Conservation (phyloP, 2,329 filamentous ascomycete species). For the Juglanconis oblonga region DNA sequence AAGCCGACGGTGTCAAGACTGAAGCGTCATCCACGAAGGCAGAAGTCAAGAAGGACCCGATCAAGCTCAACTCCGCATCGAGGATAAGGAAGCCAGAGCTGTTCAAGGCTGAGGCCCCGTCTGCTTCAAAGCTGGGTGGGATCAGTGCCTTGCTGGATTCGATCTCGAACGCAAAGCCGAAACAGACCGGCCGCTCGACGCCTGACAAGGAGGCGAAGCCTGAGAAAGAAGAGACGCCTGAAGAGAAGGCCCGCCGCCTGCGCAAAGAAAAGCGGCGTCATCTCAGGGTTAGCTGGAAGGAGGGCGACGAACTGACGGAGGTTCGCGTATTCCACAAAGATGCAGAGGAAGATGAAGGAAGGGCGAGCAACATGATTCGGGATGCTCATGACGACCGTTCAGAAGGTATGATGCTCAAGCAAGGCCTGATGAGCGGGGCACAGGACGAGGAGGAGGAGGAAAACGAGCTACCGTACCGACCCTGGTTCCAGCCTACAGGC, state of each 20-base stretch:
- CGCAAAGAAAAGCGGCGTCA: conserved; percentile 71
- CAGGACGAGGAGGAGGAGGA: conserved; percentile 49
- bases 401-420: conserved; percentile 67
- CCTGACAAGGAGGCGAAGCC: conserved; percentile 18
- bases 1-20: conserved; percentile 25
- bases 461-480: conserved; percentile 49
- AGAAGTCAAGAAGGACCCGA: conserved; percentile 30
- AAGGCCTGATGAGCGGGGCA: conserved; percentile 38
- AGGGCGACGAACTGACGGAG: conserved; percentile 63
- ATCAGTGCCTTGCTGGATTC: conserved; percentile 52
- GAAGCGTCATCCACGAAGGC: conserved; percentile 19
- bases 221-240: conserved; percentile 54
- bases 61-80: conserved; percentile 27
- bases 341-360: conserved; percentile 65
- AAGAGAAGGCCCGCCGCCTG: conserved; percentile 64
- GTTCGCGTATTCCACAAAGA: conserved; percentile 71
- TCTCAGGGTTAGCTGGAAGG: conserved; percentile 68
- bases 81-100: conserved; percentile 25
- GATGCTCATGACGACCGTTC: conserved; percentile 71
- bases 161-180: conserved; percentile 41
- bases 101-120: conserved; percentile 31
- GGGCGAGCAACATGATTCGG: conserved; percentile 64
- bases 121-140: conserved; percentile 26
- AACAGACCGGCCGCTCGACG: conserved; percentile 25
- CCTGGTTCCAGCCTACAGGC: conserved; percentile 48